A percentile compares a stretch with the other conserved stretches of the same genome.
These are phyloP conservation scores for Macadamia integrifolia DNA, from an alignment of 164 flowering plant genomes.

Conservation along the genomic window DNA sequence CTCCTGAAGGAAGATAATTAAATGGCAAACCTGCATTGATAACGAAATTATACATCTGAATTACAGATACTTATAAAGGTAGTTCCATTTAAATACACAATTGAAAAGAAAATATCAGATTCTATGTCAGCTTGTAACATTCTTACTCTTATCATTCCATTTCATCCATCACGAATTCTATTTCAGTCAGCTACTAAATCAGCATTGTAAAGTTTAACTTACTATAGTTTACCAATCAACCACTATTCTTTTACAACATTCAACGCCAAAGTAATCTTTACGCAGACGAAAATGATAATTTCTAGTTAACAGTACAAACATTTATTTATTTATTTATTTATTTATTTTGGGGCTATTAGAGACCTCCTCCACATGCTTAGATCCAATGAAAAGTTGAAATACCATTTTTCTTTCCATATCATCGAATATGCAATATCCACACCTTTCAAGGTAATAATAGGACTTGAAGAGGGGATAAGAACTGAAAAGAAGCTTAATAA, in stretches of 20 bases:
- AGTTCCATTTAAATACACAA: background rate
- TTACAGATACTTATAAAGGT: background rate
- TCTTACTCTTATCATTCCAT: too few species aligned
- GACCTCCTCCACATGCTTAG: too few species aligned
- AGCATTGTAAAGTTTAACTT: too few species aligned
- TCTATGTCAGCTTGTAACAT: too few species aligned
- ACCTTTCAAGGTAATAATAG: background rate
- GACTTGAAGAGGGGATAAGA: background rate
- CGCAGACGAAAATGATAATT: background rate
- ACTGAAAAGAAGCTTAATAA: slow-evolving; percentile 6
- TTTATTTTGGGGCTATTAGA: too few species aligned
- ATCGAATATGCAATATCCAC: background rate
- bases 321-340: too few species aligned
- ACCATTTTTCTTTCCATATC: background rate
- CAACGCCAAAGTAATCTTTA: background rate
- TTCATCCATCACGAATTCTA: too few species aligned
- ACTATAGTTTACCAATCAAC: too few species aligned
- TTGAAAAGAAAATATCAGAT: too few species aligned
- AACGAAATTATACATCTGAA: slow-evolving; percentile 15
- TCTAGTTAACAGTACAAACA: background rate
- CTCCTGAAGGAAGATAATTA: slow-evolving; percentile 67
- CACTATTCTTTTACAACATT: background rate
- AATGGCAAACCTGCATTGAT: slow-evolving; percentile 87
- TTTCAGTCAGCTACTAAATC: too few species aligned
- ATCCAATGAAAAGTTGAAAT: too few species aligned